phyloP scores from a whole-genome alignment of 2,329 filamentous ascomycete species.

The Cryoendolithus antarcticus region DNA sequence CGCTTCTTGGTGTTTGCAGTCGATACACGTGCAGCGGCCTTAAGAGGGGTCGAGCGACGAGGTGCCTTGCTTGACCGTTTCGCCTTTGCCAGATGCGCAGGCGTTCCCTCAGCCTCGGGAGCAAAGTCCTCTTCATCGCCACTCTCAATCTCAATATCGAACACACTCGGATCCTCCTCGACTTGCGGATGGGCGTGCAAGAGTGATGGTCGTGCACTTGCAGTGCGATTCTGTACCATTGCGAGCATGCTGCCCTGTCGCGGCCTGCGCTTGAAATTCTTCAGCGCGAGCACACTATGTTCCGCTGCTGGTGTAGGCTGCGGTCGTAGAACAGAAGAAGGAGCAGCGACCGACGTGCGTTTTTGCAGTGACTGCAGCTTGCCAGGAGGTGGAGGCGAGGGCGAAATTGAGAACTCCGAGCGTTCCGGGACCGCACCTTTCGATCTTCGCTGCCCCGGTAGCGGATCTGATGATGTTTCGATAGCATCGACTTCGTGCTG shows the following conservation, averaged over 20 bases:
- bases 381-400: too few species aligned
- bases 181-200: conserved; percentile 19
- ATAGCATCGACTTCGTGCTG: too few species aligned
- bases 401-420: too few species aligned
- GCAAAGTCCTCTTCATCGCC: conserved; percentile 34
- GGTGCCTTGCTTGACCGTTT: conserved; percentile 12
- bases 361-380: too few species aligned
- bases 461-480: too few species aligned
- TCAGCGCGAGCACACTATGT: conserved; percentile 35
- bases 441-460: too few species aligned
- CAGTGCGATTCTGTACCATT: conserved; percentile 31
- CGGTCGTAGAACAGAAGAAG: neutral
- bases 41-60: conserved; percentile 12
- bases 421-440: too few species aligned
- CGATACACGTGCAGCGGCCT: conserved; percentile 11
- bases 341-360: too few species aligned
- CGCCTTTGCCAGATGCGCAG: conserved; percentile 39
- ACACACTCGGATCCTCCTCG: conserved; percentile 21
- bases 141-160: conserved; percentile 14
- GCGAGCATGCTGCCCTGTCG: conserved; percentile 38
- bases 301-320: conserved; percentile 21
- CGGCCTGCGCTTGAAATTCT: conserved; percentile 37
- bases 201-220: conserved; percentile 14
- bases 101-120: conserved; percentile 57
- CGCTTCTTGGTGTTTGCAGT: conserved; percentile 19